These are phyloP conservation scores for sorghum (Sorghum bicolor) DNA, from an alignment of 176 grass and related monocot species.

Conservation along the genomic window Sorghum_bicolor_NCBIv3 NC_012873.2:53808001-53808500, in stretches of 20 bases:
- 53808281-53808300: conserved; percentile 8
- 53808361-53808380: background rate
- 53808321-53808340: background rate
- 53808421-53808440: background rate
- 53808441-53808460: background rate
- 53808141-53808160: conserved; percentile 8
- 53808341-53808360: background rate
- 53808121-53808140: conserved; percentile 22
- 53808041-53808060: conserved; percentile 3
- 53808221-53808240: conserved; percentile 2
- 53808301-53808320: background rate
- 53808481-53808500: background rate
- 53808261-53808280: background rate
- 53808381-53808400: background rate
- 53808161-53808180: conserved; percentile 18
- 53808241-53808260: background rate
- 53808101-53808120: conserved; percentile 21
- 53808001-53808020: conserved; percentile 17
- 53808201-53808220: background rate
- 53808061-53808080: background rate
- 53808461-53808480: background rate
- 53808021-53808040: conserved; percentile 1
- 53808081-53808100: background rate
- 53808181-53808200: conserved; percentile 1
- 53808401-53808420: background rate